Percentiles rank a stretch among this genome's conserved stretches.
phyloP scores from a whole-genome alignment of 2,329 filamentous ascomycete species.

The Penicillium nordicum region DNA sequence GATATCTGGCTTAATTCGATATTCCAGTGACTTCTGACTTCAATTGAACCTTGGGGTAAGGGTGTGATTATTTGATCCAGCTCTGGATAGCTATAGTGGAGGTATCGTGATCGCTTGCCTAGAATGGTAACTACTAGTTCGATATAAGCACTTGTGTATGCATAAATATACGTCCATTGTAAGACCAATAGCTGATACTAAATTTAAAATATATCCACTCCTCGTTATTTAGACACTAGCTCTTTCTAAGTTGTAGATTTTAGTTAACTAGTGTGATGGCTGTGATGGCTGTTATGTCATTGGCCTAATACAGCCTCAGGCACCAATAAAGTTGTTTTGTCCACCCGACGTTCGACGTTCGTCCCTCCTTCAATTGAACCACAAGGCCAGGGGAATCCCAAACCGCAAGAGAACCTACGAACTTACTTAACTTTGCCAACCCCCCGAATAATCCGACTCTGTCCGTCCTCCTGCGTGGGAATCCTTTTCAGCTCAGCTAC shows the following conservation, averaged over 20 bases:
- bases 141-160: background rate
- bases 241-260: background rate
- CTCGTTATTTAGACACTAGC: background rate
- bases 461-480: background rate
- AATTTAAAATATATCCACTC: background rate
- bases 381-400: background rate
- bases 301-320: slow-evolving; percentile 5
- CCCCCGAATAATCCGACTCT: background rate
- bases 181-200: background rate
- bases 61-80: background rate
- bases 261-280: background rate
- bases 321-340: background rate
- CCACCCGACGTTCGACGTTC: slow-evolving; percentile 1
- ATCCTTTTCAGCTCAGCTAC: background rate
- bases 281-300: background rate
- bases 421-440: background rate
- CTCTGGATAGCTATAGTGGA: background rate
- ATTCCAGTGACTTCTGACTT: too few relatives aligned
- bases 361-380: background rate
- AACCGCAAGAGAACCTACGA: background rate
- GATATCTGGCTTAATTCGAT: background rate
- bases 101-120: background rate
- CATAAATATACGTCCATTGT: background rate
- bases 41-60: background rate
- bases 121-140: background rate